phyloP scores from a whole-genome alignment of 139 green algal genomes.

The Chlorella sp. region DNA sequence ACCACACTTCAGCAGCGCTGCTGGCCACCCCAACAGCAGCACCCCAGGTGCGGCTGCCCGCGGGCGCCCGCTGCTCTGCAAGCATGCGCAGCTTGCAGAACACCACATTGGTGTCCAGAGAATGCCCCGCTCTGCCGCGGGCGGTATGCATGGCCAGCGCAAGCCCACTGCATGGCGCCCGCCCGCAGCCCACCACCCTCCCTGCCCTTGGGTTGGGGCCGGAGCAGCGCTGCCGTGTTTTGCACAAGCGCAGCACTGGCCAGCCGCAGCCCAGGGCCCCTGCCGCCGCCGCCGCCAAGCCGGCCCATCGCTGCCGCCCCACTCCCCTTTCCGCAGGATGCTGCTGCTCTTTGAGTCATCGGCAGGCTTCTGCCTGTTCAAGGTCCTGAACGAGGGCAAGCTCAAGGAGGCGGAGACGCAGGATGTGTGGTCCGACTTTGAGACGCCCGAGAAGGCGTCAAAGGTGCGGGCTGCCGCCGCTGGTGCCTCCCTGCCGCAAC shows the following conservation, averaged over 20 bases:
- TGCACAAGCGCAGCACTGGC: no score
- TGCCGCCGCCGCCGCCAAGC: no score
- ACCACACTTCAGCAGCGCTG: no score
- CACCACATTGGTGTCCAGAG: no score
- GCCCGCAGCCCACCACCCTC: neutral
- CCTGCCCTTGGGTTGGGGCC: neutral
- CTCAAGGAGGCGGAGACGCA: constrained; percentile 87
- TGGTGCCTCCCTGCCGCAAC: no score
- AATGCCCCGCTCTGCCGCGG: no score
- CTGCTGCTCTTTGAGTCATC: constrained; percentile 96
- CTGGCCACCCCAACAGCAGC: no score
- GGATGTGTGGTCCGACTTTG: constrained; percentile 91
- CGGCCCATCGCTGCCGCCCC: neutral
- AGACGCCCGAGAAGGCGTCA: constrained; percentile 81
- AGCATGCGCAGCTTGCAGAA: no score
- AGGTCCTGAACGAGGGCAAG: constrained; percentile 93
- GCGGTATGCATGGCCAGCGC: neutral
- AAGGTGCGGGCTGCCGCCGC: constrained; percentile 71
- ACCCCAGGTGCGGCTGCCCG: no score
- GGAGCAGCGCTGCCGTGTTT: no score
- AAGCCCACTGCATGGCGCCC: neutral
- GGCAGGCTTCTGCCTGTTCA: constrained; percentile 98
- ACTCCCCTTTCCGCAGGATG: constrained; percentile 63
- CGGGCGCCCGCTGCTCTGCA: no score
- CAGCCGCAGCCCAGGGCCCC: no score